Base-by-base conservation (phyloP, 2,329 filamentous ascomycete species). In the Biscogniauxia sp. region DNA sequence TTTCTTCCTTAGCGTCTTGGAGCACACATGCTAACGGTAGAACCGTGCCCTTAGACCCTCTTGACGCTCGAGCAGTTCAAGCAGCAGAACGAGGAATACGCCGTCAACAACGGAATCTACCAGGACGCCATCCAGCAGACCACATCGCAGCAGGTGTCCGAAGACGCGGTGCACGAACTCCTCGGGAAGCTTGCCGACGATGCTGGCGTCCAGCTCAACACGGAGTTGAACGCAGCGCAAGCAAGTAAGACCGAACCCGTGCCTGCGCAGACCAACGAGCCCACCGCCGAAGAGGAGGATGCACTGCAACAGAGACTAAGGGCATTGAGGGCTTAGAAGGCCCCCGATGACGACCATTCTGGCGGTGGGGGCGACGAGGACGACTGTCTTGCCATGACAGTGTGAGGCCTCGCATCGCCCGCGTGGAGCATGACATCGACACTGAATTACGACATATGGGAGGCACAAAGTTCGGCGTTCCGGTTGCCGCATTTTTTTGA, bases 181-280 rank as follows among this genome's bases (percentile, higher is more conserved):
- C 89, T 96, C 77, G 89, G 86, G 65, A 90, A 96, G 77, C 86
- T 95, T 51, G 92, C 92, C 64, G 93, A 96, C 74, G 92, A 96
- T 75, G 92, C 91, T 9, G 93, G 93, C 57, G 85, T 97, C 56
- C 90, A 95, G 76, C 80, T 96, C 63, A 87, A 87, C 67, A 84
- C 89, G 73, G 91, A 95, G 77, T 87, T 96, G 64, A 83, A 79
- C 69, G 74, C 80, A 60, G 82, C 83, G 2, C 82, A 80, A 50
- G 80, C 84, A 20, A 81, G 81, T 65, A 83, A 81, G 69, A 81
- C 82, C 25, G 87, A 88, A 53, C 84, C 88, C 7, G 76, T 75
- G 17, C 65, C 62, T 13, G 64, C 66, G 13, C 79, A 82, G 71
- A 78, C 84, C 19, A 82, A 81, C 61, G 89, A 90, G 64, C 89